Base-by-base conservation (phyloP, 2,329 filamentous ascomycete genomes). In the Neonectria magnoliae region DNA sequence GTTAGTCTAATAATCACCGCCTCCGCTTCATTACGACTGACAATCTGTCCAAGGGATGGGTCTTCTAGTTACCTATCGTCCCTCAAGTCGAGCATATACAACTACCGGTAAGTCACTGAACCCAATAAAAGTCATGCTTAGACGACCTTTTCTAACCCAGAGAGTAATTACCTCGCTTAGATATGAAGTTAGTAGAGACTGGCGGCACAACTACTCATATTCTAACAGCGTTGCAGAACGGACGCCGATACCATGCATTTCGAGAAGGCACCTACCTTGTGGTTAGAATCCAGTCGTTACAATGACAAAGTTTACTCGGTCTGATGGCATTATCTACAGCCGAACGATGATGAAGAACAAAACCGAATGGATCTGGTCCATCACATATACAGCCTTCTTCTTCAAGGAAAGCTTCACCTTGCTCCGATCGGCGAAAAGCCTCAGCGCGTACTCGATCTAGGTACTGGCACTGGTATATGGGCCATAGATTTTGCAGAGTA, bases 361-460 rank as follows among this genome's bases (percentile, higher is more conserved):
- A 25, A 48, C 18, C 60, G 60, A 2, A 69, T 69, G 68, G 68
- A 70, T 5, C 51, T 69, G 2, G 68, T 38, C 2, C 68, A 69
- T 22, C 68, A 69, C 5, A 7, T 69, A 11, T 69, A 69, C 16
- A 62, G 64, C 8, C 57, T 69, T 0, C 5, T 69, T 1, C 57
- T 70, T 0, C 61, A 50, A 1, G 65, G 65, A 27, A 68, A 66
- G 8, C 61, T 70, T 0, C 33, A 59, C 22, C 64, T 66, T 6
- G 64, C 67, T 4, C 67, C 67, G 1, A 56, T 69, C 2, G 7
- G n/a, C 4, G 8, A 33, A 0, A 54, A 57, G 2, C 50, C 18
- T 4, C 67, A 60, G 2, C 67, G 68, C 0, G 67, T 69, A 5
- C 61, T 69, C 0, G 68, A 69, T 13, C 61, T 70, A 2, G 38